phyloP scores from a whole-genome alignment of 257 asterid genomes.

The Nyctanthes arbortristis region DNA sequence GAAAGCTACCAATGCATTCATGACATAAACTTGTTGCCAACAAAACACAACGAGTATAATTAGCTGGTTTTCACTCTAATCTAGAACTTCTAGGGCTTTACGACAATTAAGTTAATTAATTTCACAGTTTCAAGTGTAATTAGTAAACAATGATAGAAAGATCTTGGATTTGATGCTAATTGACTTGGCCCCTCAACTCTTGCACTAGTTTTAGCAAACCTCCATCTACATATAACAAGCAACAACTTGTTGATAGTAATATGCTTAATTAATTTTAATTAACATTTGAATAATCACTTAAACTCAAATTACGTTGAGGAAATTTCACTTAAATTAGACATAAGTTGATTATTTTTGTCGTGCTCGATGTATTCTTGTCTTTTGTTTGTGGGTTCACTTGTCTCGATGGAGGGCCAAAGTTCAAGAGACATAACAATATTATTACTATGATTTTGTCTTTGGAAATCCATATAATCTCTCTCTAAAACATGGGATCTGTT shows the following conservation, averaged over 20 bases:
- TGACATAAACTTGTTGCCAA: slow-evolving; percentile 16
- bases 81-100: slow-evolving; percentile 47
- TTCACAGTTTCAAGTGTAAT: slow-evolving; percentile 23
- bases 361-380: slow-evolving; percentile 39
- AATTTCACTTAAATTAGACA: slow-evolving; percentile 29
- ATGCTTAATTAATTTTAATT: not conserved
- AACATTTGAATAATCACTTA: not conserved
- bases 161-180: slow-evolving; percentile 49
- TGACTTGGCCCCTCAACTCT: slow-evolving; percentile 42
- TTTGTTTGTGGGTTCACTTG: slow-evolving; percentile 49
- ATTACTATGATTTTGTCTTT: slow-evolving; percentile 19
- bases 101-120: slow-evolving; percentile 37
- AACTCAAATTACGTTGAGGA: slow-evolving; percentile 1
- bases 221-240: slow-evolving; percentile 23
- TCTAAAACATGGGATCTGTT: slow-evolving; percentile 32
- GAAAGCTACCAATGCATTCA: not conserved
- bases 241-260: not conserved
- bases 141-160: slow-evolving; percentile 20
- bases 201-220: slow-evolving; percentile 24
- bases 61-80: slow-evolving; percentile 44
- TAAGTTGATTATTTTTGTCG: slow-evolving; percentile 31
- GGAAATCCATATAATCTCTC: slow-evolving; percentile 34
- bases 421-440: slow-evolving; percentile 31
- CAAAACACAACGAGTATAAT: slow-evolving; percentile 41
- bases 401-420: slow-evolving; percentile 58